These are phyloP conservation scores for Fusarium xylarioides DNA, from an alignment of 2,329 filamentous ascomycete genomes.

Conservation along the genomic window DNA sequence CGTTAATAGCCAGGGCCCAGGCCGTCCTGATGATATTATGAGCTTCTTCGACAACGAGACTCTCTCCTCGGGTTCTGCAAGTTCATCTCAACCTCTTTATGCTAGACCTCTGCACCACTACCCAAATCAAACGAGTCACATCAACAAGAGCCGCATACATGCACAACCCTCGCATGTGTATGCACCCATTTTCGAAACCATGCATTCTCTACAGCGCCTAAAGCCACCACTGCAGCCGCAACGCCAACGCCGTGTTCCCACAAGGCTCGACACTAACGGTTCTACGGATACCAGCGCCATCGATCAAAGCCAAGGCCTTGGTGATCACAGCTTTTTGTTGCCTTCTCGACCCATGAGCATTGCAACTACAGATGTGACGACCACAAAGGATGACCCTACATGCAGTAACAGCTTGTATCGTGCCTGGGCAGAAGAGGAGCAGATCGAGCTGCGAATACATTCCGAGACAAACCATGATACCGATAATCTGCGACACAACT, in stretches of 20 bases:
- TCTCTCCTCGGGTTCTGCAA: conserved; percentile 36
- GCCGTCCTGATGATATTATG: conserved; percentile 36
- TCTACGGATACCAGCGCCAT: conserved; percentile 1
- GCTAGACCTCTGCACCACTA: conserved; percentile 35
- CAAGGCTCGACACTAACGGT: conserved; percentile 22
- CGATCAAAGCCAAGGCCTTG: conserved; percentile 25
- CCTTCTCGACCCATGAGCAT: conserved; percentile 39
- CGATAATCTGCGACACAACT: conserved; percentile 18
- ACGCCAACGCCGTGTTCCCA: conserved; percentile 19
- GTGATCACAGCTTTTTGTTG: conserved; percentile 37
- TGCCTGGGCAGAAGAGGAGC: conserved; percentile 30
- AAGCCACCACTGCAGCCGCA: conserved; percentile 26
- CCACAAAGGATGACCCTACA: conserved; percentile 8
- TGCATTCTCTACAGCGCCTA: conserved; percentile 26
- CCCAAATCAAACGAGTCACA: conserved; percentile 16
- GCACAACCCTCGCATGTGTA: conserved; percentile 30
- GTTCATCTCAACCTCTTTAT: conserved; percentile 27
- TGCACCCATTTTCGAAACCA: conserved; percentile 28
- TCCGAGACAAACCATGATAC: conserved; percentile 9
- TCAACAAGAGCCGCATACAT: conserved; percentile 22
- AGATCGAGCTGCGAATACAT: conserved; percentile 31
- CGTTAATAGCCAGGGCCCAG: conserved; percentile 26
- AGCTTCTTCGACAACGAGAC: conserved; percentile 43
- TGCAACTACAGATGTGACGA: conserved; percentile 33
- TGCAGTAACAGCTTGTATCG: conserved; percentile 12